A percentile compares a stretch with the other conserved stretches of the same genome.
phyloP scores from a whole-genome alignment of 192 early-diverging fungal genomes.

The Mortierella alpina region DNA sequence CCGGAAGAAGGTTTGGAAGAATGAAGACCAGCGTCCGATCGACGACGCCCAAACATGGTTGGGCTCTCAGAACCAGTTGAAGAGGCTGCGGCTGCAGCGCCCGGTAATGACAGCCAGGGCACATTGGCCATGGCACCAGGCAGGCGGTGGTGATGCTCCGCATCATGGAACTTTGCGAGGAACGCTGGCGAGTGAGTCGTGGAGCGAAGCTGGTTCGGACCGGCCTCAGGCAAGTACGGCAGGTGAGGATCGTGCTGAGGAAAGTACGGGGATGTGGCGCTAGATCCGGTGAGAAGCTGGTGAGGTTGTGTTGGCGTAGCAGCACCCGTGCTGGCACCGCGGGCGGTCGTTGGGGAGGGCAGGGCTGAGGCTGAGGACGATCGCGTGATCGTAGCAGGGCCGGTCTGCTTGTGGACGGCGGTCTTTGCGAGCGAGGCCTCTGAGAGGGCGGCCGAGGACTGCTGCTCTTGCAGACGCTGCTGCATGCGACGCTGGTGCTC shows the following conservation, averaged over 20 bases:
- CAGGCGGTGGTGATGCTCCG: slow-evolving; percentile 9
- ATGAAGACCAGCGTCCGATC: slow-evolving; percentile 12
- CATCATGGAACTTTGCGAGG: slow-evolving; percentile 34
- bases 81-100: slow-evolving; percentile 3
- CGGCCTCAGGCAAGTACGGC: neutral
- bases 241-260: slow-evolving; percentile 8
- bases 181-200: slow-evolving; percentile 29
- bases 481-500: slow-evolving; percentile 29
- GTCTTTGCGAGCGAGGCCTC: neutral
- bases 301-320: neutral
- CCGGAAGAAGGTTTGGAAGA: slow-evolving; percentile 15
- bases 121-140: neutral
- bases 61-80: slow-evolving; percentile 5
- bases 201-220: slow-evolving; percentile 26
- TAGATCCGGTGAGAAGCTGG: neutral
- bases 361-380: slow-evolving; percentile 34
- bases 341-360: neutral
- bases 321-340: neutral
- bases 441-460: neutral
- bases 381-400: slow-evolving; percentile 4
- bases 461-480: slow-evolving; percentile 24
- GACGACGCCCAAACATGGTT: slow-evolving; percentile 26
- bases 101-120: slow-evolving; percentile 37
- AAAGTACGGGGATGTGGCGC: slow-evolving; percentile 26
- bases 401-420: neutral